Percentiles rank a stretch among this genome's conserved stretches.
phyloP scores from a whole-genome alignment of 2,329 filamentous ascomycete species.

The Scedosporium aurantiacum region DNA sequence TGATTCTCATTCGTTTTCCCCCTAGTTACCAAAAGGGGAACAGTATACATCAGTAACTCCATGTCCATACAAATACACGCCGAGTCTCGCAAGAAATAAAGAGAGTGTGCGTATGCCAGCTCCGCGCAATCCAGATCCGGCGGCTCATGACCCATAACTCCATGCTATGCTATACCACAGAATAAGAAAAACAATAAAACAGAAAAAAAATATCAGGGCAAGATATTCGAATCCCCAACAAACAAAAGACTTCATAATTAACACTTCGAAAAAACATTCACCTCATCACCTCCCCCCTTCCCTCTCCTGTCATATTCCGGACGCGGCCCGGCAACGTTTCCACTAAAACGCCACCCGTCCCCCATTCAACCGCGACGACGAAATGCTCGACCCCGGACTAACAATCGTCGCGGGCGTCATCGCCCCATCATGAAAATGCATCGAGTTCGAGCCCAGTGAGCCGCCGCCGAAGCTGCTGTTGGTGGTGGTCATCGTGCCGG shows the following conservation, averaged over 20 bases:
- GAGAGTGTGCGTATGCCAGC: too few relatives aligned
- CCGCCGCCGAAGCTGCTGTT: not conserved
- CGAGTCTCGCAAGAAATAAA: too few relatives aligned
- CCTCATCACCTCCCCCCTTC: not conserved
- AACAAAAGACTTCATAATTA: not conserved
- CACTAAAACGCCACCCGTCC: slow-evolving; percentile 25
- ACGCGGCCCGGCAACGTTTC: slow-evolving; percentile 7
- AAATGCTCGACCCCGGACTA: slow-evolving; percentile 6
- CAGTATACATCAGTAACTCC: slow-evolving; percentile 1
- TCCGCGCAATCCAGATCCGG: too few relatives aligned
- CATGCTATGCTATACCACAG: slow-evolving; percentile 12
- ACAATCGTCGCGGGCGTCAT: slow-evolving; percentile 9
- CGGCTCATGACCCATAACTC: too few relatives aligned
- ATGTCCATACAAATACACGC: slow-evolving; percentile 3
- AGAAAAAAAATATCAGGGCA: slow-evolving; percentile 5
- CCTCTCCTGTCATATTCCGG: not conserved
- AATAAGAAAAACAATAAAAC: slow-evolving; percentile 7
- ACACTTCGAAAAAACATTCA: not conserved
- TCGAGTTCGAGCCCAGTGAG: not conserved
- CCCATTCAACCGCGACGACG: slow-evolving; percentile 25
- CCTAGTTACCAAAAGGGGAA: not conserved
- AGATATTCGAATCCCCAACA: not conserved
- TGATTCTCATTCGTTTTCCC: too few relatives aligned
- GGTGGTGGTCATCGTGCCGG: slow-evolving; percentile 28
- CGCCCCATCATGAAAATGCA: slow-evolving; percentile 6